Evolutionary conservation across 768 basidiomycete genomes (phyloP), one percentile per base, ranked within the genome.

Genomic region (Russula dissimulans): DNA sequence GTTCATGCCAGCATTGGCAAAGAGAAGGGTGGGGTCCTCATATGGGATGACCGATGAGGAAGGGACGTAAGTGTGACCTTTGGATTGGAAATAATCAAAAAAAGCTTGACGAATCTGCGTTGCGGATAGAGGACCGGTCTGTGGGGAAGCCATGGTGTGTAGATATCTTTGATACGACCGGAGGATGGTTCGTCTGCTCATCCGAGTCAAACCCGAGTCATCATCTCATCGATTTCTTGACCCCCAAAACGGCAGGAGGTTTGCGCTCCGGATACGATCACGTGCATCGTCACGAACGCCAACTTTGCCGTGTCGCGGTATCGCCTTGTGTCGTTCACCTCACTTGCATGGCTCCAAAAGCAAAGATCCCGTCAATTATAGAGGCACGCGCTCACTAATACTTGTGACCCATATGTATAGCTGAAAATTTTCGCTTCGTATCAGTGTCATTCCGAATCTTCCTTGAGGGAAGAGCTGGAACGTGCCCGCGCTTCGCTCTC

Each of bases 1-100:
- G 70, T 94, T 94, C 91, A 94, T 95, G 61, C 97, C 97, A 65
- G 95, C 95, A 78, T 99, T 99, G 60, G 94, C 93, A 68, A 99
- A 99, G 57, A 98, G 84, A 41, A 99, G 79, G 15, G 97, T 97
- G 3, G 95, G 95, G 75, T 98, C 97, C 60, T 98, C 97, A 71
- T 91, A 97, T 1, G 97, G 97, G 65, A 99, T 89, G 42, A 94
- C 95, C 1, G 90, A 80, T 3, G 92, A 95, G 34, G 91, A 94
- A 7, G 88, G 87, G 55, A 94, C 89, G 70, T 91, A 95, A 26
- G 87, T 86, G 72, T 99, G 97, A 64, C 81, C 79, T 66, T 83
- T 84, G 47, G 78, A 76, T 58, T 78, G 78, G 75, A 98, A 99
- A 76, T 83, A 98, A 64, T 88, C 78, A 73, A 98, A 92, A 77